Evolutionary conservation across 2,329 filamentous ascomycete genomes (phyloP).

Genomic region (Graphiopsis chlorocephala): DNA sequence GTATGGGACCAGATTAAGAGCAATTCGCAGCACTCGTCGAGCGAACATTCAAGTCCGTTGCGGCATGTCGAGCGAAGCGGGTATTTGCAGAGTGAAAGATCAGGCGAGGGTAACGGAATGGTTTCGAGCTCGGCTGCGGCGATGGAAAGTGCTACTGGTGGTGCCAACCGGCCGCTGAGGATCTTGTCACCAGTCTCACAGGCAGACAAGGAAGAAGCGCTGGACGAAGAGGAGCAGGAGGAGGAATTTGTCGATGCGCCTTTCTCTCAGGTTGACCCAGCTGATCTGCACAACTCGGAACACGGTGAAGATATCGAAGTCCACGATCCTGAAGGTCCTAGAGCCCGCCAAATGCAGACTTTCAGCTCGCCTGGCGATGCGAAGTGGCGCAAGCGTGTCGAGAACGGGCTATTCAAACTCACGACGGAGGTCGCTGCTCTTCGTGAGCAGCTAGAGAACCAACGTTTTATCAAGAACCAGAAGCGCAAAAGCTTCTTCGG

Average conservation of each 20-base stretch:
- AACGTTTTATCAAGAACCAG: conserved; percentile 67
- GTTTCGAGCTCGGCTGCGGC: conserved; percentile 30
- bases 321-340: not conserved
- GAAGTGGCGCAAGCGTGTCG: conserved; percentile 78
- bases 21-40: conserved; percentile 43
- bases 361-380: conserved; percentile 34
- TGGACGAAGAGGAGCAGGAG: conserved; percentile 37
- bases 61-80: conserved; percentile 35
- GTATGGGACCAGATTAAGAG: conserved; percentile 98
- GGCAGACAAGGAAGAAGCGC: conserved; percentile 41
- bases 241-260: conserved; percentile 51
- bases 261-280: conserved; percentile 44
- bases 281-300: conserved; percentile 20
- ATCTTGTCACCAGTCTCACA: conserved; percentile 85
- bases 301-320: not conserved
- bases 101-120: conserved; percentile 24
- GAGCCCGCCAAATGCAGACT: not conserved
- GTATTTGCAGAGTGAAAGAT: conserved; percentile 29
- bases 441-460: conserved; percentile 81
- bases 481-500: conserved; percentile 63
- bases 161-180: conserved; percentile 36
- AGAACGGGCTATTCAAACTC: conserved; percentile 81
- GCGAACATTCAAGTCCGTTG: conserved; percentile 30
- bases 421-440: conserved; percentile 90
- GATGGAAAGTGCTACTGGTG: conserved; percentile 21